Evolutionary conservation across 345 rosid species (phyloP).

Genomic region (Eucalyptus sp.): DNA sequence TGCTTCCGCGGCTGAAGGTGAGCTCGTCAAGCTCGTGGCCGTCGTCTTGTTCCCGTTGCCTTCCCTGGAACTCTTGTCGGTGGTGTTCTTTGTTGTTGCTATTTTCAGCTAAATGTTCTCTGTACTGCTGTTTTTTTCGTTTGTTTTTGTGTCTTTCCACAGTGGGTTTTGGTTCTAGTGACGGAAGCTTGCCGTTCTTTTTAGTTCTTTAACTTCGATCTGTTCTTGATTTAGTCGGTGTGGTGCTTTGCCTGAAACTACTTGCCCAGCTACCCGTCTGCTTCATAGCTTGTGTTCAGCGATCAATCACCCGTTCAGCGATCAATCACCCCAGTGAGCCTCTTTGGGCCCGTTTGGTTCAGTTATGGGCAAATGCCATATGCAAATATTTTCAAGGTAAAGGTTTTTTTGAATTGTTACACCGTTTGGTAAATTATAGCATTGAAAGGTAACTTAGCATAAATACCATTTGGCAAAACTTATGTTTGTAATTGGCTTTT

Average conservation of each 20-base stretch:
- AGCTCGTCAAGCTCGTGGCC: not conserved
- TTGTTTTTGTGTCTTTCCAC: not conserved
- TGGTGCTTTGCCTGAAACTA: not conserved
- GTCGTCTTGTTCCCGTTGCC: not conserved
- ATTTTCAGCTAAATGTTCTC: not conserved
- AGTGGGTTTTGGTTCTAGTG: not conserved
- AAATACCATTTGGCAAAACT: too few relatives aligned
- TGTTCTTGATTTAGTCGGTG: not conserved
- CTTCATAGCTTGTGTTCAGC: not conserved
- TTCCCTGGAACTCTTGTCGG: not conserved
- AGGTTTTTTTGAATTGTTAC: too few relatives aligned
- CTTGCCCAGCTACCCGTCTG: not conserved
- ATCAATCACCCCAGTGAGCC: too few relatives aligned
- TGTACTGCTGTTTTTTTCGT: not conserved
- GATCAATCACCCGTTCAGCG: not conserved
- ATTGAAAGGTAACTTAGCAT: too few relatives aligned
- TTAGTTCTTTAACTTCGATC: not conserved
- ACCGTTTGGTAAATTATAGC: too few relatives aligned
- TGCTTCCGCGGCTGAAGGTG: conserved; percentile 34
- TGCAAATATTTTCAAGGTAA: too few relatives aligned
- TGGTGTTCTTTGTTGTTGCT: not conserved
- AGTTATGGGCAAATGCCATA: too few relatives aligned
- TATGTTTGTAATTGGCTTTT: too few relatives aligned
- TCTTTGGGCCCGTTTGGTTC: too few relatives aligned
- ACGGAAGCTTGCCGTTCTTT: not conserved